phyloP scores from a whole-genome alignment of 768 basidiomycete genomes.

The Trametes gibbosa region DNA sequence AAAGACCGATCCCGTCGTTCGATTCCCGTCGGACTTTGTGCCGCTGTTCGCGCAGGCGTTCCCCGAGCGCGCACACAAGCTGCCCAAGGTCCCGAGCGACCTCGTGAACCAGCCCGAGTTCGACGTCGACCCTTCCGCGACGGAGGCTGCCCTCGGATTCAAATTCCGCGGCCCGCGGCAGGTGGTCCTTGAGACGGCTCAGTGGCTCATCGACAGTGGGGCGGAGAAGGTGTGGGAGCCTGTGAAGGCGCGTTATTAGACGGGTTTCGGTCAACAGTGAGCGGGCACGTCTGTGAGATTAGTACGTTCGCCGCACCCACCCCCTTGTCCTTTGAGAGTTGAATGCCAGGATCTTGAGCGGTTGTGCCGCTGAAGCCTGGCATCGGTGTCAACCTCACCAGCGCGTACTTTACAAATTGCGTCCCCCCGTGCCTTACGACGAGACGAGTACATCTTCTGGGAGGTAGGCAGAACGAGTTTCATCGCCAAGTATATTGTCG shows the following conservation, averaged over 20 bases:
- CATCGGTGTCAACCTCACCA: too few species aligned
- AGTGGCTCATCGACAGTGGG: not conserved
- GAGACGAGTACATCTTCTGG: too few species aligned
- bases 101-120: not conserved
- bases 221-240: not conserved
- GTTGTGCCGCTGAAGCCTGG: too few species aligned
- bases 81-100: not conserved
- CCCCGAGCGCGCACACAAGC: not conserved
- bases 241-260: not conserved
- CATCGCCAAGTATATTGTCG: too few species aligned
- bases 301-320: too few species aligned
- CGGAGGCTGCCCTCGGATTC: not conserved
- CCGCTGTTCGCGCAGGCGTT: not conserved
- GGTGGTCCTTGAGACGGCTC: not conserved
- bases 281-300: too few species aligned
- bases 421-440: too few species aligned
- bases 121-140: not conserved
- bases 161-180: not conserved
- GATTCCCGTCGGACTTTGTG: not conserved
- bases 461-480: too few species aligned
- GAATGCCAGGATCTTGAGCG: too few species aligned
- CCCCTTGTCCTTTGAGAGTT: too few species aligned
- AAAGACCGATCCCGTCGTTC: not conserved
- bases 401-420: too few species aligned
- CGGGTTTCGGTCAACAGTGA: not conserved